Base-by-base conservation (phyloP, 345 rosid species). In the Luvunga scandens region DNA sequence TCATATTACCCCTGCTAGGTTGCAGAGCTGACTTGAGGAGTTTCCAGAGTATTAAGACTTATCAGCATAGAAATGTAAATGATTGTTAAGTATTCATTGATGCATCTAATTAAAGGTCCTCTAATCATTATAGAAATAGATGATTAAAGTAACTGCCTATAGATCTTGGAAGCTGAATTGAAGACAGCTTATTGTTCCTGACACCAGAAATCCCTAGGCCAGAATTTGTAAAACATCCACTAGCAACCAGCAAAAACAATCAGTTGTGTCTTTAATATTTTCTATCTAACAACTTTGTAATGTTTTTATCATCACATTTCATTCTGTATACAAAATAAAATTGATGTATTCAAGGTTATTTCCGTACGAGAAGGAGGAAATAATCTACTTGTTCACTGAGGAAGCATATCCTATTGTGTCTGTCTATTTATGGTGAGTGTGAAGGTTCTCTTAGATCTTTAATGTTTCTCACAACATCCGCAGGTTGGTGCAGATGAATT, bases 401-500 rank as follows among this genome's bases (percentile, higher is more conserved):
- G 50, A 33, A n/a, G 66, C 60, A 34, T 4, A 39, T 39, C 28
- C 31, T 31, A 25, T n/a, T 50, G 16, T 62, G 39, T 8, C 19
- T 39, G 8, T 5, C 19, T 62, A 9, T 6, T 5, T 50, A 22
- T n/a, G n/a, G 31, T 1, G 42, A 14, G 53, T 62, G 42, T 73
- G 1, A 55, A 0, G 6, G 39, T 45, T 38, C 7, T 78, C 31
- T 73, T 28, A n/a, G 59, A 42, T 69, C 61, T 78, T 12, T 57
- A 38, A 63, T 71, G 57, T 72, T 77, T 68, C 76, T 31, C 76
- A 19, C 38, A 28, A 80, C 73, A 55, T 82, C 70, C 56, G 68
- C 87, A 96, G 99, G 97, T 96, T 48, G 98, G 99, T 69, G 98
- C 90, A 83, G 99, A 96, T 84, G 99, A 96, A 87, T 96, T 96